Evolutionary conservation across 768 basidiomycete genomes (phyloP).

Genomic region (Boletellus ananiceps): DNA sequence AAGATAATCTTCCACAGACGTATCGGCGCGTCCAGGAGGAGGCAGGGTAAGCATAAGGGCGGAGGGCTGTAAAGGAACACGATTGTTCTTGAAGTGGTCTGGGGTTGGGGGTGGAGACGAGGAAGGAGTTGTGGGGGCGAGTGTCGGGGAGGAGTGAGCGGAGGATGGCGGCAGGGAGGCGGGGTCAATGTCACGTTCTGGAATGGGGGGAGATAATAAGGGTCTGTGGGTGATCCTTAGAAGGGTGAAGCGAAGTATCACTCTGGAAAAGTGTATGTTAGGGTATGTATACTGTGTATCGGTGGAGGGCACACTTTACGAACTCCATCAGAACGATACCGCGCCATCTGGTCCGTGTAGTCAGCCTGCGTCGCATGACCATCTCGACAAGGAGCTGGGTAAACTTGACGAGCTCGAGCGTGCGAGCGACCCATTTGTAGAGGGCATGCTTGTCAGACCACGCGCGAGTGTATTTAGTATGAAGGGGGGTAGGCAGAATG

Average conservation of each 20-base stretch:
- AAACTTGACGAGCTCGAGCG: conserved; percentile 73
- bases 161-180: conserved; percentile 54
- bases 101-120: conserved; percentile 61
- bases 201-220: conserved; percentile 70
- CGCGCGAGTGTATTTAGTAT: conserved; percentile 86
- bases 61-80: conserved; percentile 59
- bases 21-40: conserved; percentile 46
- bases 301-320: conserved; percentile 62
- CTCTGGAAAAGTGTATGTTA: conserved; percentile 43
- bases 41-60: conserved; percentile 50
- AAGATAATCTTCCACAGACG: conserved; percentile 72
- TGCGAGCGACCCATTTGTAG: conserved; percentile 78
- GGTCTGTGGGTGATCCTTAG: conserved; percentile 75
- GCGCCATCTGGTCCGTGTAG: conserved; percentile 65
- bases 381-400: conserved; percentile 88
- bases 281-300: not conserved
- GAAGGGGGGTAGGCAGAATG: conserved; percentile 69
- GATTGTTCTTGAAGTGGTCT: conserved; percentile 79
- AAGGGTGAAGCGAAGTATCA: conserved; percentile 65
- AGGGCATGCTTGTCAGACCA: conserved; percentile 66
- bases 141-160: conserved; percentile 53
- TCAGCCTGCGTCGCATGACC: conserved; percentile 69
- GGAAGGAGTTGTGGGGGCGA: conserved; percentile 53
- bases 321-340: conserved; percentile 72
- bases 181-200: conserved; percentile 86